Evolutionary conservation across 202 grass and related monocot genomes (phyloP).

Genomic region (Hordeum pubiflorum): DNA sequence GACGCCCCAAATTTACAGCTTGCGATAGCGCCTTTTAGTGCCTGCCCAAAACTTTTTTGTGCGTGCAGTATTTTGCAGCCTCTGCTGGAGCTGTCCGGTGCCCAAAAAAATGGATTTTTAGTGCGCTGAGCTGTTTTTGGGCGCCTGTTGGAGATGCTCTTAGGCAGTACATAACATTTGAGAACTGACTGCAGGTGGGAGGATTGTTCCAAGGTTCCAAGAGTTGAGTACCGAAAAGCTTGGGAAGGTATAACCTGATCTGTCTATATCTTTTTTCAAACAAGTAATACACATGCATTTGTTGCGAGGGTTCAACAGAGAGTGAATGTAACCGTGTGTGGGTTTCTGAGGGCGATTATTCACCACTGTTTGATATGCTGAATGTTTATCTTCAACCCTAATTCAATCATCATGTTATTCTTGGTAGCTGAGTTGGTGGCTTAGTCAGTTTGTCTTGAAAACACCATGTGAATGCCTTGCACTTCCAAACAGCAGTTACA

Average conservation of each 20-base stretch:
- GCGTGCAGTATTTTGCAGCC: no score
- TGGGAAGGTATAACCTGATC: slow-evolving; percentile 55
- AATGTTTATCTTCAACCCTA: not conserved
- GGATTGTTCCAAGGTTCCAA: slow-evolving; percentile 92
- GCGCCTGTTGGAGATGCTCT: no score
- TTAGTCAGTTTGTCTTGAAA: not conserved
- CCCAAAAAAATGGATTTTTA: no score
- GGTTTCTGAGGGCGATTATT: not conserved
- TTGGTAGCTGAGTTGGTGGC: not conserved
- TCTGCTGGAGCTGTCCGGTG: no score
- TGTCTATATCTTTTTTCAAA: not conserved
- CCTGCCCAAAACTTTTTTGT: no score
- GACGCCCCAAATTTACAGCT: no score
- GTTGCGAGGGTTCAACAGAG: not conserved
- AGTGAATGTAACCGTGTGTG: not conserved
- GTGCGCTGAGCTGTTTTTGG: no score
- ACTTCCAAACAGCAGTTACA: not conserved
- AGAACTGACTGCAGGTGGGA: slow-evolving; percentile 52
- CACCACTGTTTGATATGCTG: not conserved
- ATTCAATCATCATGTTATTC: not conserved
- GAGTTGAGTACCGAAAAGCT: slow-evolving; percentile 83
- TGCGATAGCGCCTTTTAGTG: no score
- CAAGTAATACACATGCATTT: not conserved
- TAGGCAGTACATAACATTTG: slow-evolving; percentile 5
- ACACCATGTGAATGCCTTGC: not conserved